Conservation (phyloP, 2,329 filamentous ascomycete genomes). For the Lachnellula subtilissima region DNA sequence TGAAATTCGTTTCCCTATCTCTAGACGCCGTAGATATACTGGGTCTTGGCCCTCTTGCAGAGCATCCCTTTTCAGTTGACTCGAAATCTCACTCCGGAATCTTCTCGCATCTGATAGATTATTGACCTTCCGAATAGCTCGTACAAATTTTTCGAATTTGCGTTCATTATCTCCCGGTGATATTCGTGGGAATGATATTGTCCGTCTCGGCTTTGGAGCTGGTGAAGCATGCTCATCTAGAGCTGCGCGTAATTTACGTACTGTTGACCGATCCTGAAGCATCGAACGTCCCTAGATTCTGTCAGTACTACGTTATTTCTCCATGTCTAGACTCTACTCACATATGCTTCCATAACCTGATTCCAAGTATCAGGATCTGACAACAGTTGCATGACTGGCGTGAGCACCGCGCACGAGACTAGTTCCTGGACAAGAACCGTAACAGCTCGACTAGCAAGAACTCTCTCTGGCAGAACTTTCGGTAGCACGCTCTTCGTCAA, state of each 20-base stretch:
- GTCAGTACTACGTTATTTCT: slow-evolving; percentile 8
- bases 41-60: slow-evolving; percentile 74
- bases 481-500: slow-evolving; percentile 70
- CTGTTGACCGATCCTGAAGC: slow-evolving; percentile 91
- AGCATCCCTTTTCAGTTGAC: slow-evolving; percentile 82
- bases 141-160: slow-evolving; percentile 90
- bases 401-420: slow-evolving; percentile 85
- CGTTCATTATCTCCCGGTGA: slow-evolving; percentile 78
- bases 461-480: slow-evolving; percentile 64
- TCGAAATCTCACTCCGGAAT: slow-evolving; percentile 87
- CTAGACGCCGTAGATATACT: slow-evolving; percentile 80
- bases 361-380: slow-evolving; percentile 97
- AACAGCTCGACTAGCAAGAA: slow-evolving; percentile 76
- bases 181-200: slow-evolving; percentile 74
- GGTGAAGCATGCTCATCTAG: slow-evolving; percentile 90
- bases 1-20: slow-evolving; percentile 84
- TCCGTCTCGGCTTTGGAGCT: slow-evolving; percentile 59
- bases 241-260: slow-evolving; percentile 84
- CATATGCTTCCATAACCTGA: slow-evolving; percentile 85
- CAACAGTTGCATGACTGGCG: slow-evolving; percentile 72
- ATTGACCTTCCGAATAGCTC: slow-evolving; percentile 80
- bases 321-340: slow-evolving; percentile 23
- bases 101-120: slow-evolving; percentile 89
- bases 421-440: slow-evolving; percentile 80
- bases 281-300: slow-evolving; percentile 64